Evolutionary conservation across 768 basidiomycete species (phyloP), one percentile per base, ranked within the genome.

Genomic region (Lactarius indigo): DNA sequence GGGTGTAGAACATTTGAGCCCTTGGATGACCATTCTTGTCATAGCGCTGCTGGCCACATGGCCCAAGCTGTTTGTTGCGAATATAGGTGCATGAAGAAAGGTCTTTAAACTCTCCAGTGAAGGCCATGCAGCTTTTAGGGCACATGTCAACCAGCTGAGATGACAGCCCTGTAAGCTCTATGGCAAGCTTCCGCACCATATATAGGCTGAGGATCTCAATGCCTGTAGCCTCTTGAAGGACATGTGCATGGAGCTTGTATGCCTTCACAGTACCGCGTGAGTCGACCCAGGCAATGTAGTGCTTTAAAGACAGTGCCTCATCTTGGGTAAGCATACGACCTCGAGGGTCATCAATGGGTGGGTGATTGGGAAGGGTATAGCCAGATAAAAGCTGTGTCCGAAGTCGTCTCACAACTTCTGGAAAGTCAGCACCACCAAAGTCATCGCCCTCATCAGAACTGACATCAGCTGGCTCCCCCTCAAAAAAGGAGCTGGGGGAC

Each of bases 81-180:
- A 60, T 47, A 60, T 39, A 41, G 23, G 15, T 42, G 30, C 39
- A 26, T 44, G n/a, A 15, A 9, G 5, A 15, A 28, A 10, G 13
- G 13, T 37, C 35, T 37, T 37, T 37, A 37, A 37, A 37, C 35
- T 37, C 35, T 37, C 13, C 35, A 39, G 35, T 39, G 18, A 41
- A 60, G 10, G 59, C 59, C 41, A 60, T 44, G 30, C 59, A 60
- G 23, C 41, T 60, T n/a, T 60, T 60, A 10, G 59, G 59, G 15
- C 59, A 60, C 28, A 60, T 60, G 30, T 60, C 59, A 26, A 42
- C 41, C 12, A 18, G 26, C 9, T 39, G 28, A 4, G 59, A 26
- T 20, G 35, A 42, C n/a, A 60, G 5, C 20, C 59, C 59, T 6
- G 59, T 60, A 41, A 60, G 26, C n/a, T 44, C 41, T 15, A n/a